Base-by-base conservation (phyloP, 257 asterid species). In the Petunia secreta region DNA sequence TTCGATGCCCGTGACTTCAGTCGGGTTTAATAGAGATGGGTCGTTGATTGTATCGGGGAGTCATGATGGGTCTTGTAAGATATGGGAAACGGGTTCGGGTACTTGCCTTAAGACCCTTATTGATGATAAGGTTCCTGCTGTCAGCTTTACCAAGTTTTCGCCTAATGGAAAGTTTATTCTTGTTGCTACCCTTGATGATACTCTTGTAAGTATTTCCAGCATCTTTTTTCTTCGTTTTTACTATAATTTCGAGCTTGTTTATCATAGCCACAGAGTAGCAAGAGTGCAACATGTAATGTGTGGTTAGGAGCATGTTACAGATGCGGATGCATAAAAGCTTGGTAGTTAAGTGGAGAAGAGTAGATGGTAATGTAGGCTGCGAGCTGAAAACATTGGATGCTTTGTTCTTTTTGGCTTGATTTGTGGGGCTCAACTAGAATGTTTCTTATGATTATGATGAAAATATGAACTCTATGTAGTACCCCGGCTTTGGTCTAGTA, bases 141-240 rank as follows among this genome's bases (percentile, higher is more conserved):
- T 95, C 14, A 90, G 97, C 1, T 95, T 87, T 57, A 90, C 95
- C 13, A 92, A 86, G 89, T 95, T 95, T 79, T 95, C 98, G 0
- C 99, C 99, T 4, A 95, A 95, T 60, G 99, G 99, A 1, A 95
- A 88, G 87, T 92, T 92, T 80, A 86, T 95, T 63, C 98, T 95
- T 5, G 98, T 90, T 6, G 95, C 89, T 34, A 93, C 97, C 15
- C 92, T 91, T 43, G 93, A 95, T 84, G 95, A 92, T 84, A 87
- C 94, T 78, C 95, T 95, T 50, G 99, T 95, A 81, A 91, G 97
- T 89, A 2, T 9, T 16, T 52, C 55, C 55, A 52, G 10, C 13
- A 8, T 38, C 36, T 58, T 54, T 41, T 39, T 34, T 7, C 37
- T 38, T 6, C 64, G 10, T 39, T 50, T 8, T 43, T 75, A 39